Percentiles rank a stretch among this genome's conserved stretches.
Evolutionary conservation across 2,329 filamentous ascomycete species (phyloP).

Genomic region (Verticillium nonalfalfae): DNA sequence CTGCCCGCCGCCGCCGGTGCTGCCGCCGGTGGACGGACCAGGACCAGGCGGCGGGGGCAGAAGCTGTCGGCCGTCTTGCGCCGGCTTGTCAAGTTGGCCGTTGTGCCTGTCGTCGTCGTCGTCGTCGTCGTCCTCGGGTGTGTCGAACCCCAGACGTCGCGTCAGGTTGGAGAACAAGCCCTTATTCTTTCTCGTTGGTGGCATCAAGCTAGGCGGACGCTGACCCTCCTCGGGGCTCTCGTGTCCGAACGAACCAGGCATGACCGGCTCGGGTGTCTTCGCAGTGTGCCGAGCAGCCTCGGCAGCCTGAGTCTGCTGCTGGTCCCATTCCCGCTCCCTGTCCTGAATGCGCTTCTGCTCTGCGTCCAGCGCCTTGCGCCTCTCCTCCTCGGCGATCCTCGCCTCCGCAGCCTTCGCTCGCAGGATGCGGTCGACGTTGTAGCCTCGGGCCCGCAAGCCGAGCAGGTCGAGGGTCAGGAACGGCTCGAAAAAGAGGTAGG

Average conservation of each 20-base stretch:
- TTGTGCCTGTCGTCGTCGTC: slow-evolving; percentile 26
- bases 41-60: neutral
- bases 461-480: slow-evolving; percentile 80
- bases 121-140: slow-evolving; percentile 32
- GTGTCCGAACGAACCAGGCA: slow-evolving; percentile 67
- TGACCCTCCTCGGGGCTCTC: slow-evolving; percentile 52
- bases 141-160: slow-evolving; percentile 62
- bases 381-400: slow-evolving; percentile 76
- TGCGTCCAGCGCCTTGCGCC: slow-evolving; percentile 65
- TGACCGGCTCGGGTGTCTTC: slow-evolving; percentile 39
- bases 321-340: slow-evolving; percentile 37
- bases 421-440: slow-evolving; percentile 94
- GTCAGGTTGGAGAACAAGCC: slow-evolving; percentile 64
- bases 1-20: slow-evolving; percentile 8
- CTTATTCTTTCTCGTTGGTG: slow-evolving; percentile 39
- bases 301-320: slow-evolving; percentile 34
- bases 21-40: neutral
- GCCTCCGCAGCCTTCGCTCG: slow-evolving; percentile 83
- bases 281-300: slow-evolving; percentile 31
- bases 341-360: slow-evolving; percentile 64
- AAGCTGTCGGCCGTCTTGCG: slow-evolving; percentile 8
- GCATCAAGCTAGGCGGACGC: slow-evolving; percentile 20
- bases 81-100: slow-evolving; percentile 33
- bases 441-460: slow-evolving; percentile 78
- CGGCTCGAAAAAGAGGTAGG: slow-evolving; percentile 85